Percentiles rank a stretch among this genome's conserved stretches.
These are phyloP conservation scores for Mortierella sp. DNA, from an alignment of 371 early-diverging fungal species.

Conservation along the genomic window DNA sequence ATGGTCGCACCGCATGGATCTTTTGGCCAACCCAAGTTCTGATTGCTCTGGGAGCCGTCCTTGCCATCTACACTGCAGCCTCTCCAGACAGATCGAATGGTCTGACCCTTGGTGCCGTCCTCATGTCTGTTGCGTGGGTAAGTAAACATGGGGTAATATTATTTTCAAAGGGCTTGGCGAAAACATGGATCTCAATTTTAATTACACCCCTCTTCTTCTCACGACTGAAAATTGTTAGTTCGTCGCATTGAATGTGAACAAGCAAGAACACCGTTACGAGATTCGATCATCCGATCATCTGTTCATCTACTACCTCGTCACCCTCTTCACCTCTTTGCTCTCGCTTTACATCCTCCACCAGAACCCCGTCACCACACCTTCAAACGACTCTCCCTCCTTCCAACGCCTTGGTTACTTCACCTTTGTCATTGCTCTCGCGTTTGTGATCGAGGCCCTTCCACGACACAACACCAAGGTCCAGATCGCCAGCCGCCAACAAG, in stretches of 20 bases:
- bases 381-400: background rate
- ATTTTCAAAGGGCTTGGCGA: no score
- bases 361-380: no score
- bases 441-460: constrained; percentile 15
- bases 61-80: constrained; percentile 4
- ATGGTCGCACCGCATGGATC: constrained; percentile 16
- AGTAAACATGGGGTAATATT: no score
- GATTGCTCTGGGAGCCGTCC: constrained; percentile 2
- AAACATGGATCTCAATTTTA: no score
- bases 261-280: background rate
- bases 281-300: constrained; percentile 11
- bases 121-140: constrained; percentile 1
- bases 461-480: constrained; percentile 14
- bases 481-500: background rate
- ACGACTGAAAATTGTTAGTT: background rate
- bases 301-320: constrained; percentile 5
- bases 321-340: background rate
- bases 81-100: background rate
- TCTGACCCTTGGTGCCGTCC: background rate
- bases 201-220: background rate
- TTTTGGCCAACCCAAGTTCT: constrained; percentile 18
- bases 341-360: background rate
- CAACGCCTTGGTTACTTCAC: background rate
- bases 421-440: background rate
- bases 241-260: background rate